Evolutionary conservation across 2,329 filamentous ascomycete genomes (phyloP).

Genomic region (Aspergillus niger): DNA sequence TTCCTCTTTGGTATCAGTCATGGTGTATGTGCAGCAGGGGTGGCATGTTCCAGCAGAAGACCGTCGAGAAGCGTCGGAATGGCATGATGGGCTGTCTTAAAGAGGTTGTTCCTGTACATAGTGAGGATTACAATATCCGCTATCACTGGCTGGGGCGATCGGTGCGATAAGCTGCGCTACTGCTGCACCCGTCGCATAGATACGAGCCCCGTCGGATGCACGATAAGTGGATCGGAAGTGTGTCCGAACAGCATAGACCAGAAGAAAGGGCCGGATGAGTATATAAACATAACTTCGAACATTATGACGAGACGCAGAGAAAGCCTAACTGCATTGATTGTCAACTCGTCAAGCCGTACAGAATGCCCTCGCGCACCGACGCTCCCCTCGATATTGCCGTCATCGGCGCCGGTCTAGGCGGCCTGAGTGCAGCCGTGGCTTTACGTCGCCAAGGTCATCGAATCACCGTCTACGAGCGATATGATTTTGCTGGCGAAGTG

Average conservation of each 20-base stretch:
- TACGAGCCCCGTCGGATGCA: constrained; percentile 15
- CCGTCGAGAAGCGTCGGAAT: not conserved
- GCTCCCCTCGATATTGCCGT: constrained; percentile 26
- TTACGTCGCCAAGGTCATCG: constrained; percentile 24
- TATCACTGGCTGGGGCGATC: not conserved
- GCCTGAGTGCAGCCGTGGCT: constrained; percentile 23
- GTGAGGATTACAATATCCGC: too few species aligned
- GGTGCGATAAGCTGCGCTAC: not conserved
- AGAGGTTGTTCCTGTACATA: not conserved
- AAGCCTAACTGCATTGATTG: not conserved
- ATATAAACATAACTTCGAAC: not conserved
- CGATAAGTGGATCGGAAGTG: not conserved
- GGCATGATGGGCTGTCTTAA: constrained; percentile 6
- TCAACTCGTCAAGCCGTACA: not conserved
- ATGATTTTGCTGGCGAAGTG: constrained; percentile 27
- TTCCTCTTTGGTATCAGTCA: constrained; percentile 2
- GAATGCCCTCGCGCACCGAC: constrained; percentile 27
- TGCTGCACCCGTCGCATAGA: constrained; percentile 31
- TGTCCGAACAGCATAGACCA: not conserved
- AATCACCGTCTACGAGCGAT: constrained; percentile 28
- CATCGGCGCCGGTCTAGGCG: constrained; percentile 30
- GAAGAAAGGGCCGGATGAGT: not conserved
- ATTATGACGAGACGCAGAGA: too few species aligned
- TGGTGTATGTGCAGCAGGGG: not conserved
- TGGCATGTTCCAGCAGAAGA: not conserved